Conservation (phyloP, 305 asterid genomes). For the Stenogyne calaminthoides region DNA sequence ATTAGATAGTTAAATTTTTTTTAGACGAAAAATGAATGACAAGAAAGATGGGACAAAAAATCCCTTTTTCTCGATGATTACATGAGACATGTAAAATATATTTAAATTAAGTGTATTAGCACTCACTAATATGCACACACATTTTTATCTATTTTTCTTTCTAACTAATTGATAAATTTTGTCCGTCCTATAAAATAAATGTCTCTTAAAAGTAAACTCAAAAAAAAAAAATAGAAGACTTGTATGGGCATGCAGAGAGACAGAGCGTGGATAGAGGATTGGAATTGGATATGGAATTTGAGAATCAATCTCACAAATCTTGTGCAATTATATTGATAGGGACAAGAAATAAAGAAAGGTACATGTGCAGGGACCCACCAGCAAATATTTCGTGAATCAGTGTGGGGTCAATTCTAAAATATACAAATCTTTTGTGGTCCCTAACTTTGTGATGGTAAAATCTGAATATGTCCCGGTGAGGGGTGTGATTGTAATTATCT, state of each 20-base stretch:
- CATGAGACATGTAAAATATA: too few species aligned
- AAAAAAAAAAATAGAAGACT: not conserved
- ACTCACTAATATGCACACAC: too few species aligned
- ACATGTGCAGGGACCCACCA: conserved; percentile 48
- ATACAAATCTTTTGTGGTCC: conserved; percentile 63
- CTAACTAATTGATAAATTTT: too few species aligned
- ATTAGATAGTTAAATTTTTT: too few species aligned
- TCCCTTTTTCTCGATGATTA: too few species aligned
- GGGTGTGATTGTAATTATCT: conserved; percentile 29
- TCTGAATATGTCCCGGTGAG: conserved; percentile 34
- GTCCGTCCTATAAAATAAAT: not conserved
- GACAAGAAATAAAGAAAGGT: conserved; percentile 50
- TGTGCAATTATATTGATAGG: conserved; percentile 40
- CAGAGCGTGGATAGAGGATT: conserved; percentile 36
- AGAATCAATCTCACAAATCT: conserved; percentile 32
- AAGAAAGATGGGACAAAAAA: too few species aligned
- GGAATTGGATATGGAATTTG: conserved; percentile 43
- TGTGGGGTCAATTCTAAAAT: conserved; percentile 41
- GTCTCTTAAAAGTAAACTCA: not conserved
- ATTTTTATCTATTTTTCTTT: too few species aligned
- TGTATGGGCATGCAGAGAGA: conserved; percentile 34
- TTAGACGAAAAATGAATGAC: too few species aligned
- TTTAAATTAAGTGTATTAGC: too few species aligned
- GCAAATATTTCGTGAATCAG: conserved; percentile 45
- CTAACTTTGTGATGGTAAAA: conserved; percentile 29